A percentile compares a stretch with the other conserved stretches of the same genome.
These are phyloP conservation scores for Platanthera zijinensis DNA, from an alignment of 106 monocot species.

Conservation along the genomic window DNA sequence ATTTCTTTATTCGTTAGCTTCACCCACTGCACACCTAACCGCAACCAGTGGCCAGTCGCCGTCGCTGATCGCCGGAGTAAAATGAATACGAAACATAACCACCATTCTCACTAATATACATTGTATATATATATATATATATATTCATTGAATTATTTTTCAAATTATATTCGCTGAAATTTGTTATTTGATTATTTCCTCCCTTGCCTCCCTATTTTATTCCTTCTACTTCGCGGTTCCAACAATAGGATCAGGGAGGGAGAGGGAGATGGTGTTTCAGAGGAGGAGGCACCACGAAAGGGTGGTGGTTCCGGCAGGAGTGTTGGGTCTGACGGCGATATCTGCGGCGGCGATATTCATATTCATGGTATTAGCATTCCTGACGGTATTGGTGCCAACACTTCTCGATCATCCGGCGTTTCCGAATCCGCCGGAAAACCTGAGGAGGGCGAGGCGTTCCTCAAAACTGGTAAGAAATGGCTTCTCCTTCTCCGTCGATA, in stretches of 20 bases:
- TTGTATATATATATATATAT: no score
- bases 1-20: background rate
- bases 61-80: background rate
- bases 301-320: background rate
- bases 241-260: background rate
- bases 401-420: background rate
- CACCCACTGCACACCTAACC: background rate
- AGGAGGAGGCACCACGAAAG: constrained; percentile 5
- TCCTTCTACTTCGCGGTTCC: background rate
- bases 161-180: no score
- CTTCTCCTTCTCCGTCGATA: background rate
- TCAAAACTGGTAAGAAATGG: constrained; percentile 5
- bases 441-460: background rate
- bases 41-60: background rate
- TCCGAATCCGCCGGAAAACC: background rate
- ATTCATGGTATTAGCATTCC: constrained; percentile 3
- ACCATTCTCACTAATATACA: background rate
- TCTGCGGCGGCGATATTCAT: background rate
- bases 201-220: background rate
- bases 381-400: background rate
- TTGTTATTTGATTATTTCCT: background rate
- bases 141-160: background rate
- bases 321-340: background rate
- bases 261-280: constrained; percentile 1
- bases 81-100: background rate